Conservation (phyloP, 2,329 filamentous ascomycete species). For the Anthostomella pinea region DNA sequence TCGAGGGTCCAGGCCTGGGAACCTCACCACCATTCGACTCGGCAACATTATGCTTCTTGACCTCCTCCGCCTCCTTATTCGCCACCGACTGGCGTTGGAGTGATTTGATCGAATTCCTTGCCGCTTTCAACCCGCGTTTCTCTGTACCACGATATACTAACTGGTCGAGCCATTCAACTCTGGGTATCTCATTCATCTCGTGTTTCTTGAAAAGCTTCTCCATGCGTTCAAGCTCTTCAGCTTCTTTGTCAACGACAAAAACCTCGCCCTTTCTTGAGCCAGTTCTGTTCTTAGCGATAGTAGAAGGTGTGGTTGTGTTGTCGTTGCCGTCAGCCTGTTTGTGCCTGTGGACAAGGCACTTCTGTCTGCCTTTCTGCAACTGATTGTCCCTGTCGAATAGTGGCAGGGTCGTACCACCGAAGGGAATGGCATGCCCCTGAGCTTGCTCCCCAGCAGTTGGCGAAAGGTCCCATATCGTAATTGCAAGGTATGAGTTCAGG, state of each 20-base stretch:
- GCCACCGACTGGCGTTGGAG: slow-evolving; percentile 45
- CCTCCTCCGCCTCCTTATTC: slow-evolving; percentile 33
- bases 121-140: slow-evolving; percentile 65
- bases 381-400: slow-evolving; percentile 94
- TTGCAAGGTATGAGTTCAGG: slow-evolving; percentile 76
- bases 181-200: slow-evolving; percentile 92
- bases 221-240: slow-evolving; percentile 83
- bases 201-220: slow-evolving; percentile 94
- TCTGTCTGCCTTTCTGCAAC: slow-evolving; percentile 85
- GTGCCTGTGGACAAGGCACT: slow-evolving; percentile 81
- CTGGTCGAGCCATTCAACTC: slow-evolving; percentile 93
- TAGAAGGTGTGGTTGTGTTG: slow-evolving; percentile 73
- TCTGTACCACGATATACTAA: slow-evolving; percentile 89
- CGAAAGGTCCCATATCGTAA: slow-evolving; percentile 93
- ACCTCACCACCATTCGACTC: slow-evolving; percentile 43
- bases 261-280: slow-evolving; percentile 48
- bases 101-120: slow-evolving; percentile 61
- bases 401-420: slow-evolving; percentile 87
- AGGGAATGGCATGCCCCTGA: slow-evolving; percentile 78
- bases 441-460: slow-evolving; percentile 69
- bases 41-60: slow-evolving; percentile 32
- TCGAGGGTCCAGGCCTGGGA: slow-evolving; percentile 43
- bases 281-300: slow-evolving; percentile 53
- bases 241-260: slow-evolving; percentile 62
- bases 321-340: slow-evolving; percentile 83